Percentiles rank a stretch among this genome's conserved stretches.
phyloP scores from a whole-genome alignment of 106 monocot genomes.

The Vanilla planifolia region DNA sequence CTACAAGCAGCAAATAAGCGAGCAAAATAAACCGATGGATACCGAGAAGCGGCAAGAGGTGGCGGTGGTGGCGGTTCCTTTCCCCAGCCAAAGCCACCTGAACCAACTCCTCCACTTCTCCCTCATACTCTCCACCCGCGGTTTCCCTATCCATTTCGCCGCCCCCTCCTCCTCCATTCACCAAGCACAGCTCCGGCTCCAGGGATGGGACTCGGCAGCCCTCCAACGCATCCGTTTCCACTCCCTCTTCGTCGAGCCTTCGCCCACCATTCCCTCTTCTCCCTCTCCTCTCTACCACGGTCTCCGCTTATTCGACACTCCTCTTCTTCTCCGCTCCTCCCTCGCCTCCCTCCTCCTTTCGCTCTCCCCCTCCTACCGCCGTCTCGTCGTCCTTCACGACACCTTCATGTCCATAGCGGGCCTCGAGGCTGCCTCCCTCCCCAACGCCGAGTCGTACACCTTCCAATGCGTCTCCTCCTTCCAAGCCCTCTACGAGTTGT shows the following conservation, averaged over 20 bases:
- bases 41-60: too few species aligned
- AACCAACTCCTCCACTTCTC: constrained; percentile 77
- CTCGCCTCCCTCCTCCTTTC: constrained; percentile 35
- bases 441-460: constrained; percentile 41
- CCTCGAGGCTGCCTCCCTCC: constrained; percentile 21
- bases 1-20: too few species aligned
- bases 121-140: constrained; percentile 28
- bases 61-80: constrained; percentile 50
- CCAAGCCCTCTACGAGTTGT: constrained; percentile 1
- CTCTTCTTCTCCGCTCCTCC: constrained; percentile 16
- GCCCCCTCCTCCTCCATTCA: constrained; percentile 41
- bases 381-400: constrained; percentile 64
- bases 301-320: constrained; percentile 32
- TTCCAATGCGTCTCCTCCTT: constrained; percentile 52
- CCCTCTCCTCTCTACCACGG: constrained; percentile 47
- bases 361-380: constrained; percentile 32
- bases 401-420: constrained; percentile 44
- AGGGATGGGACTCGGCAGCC: constrained; percentile 35
- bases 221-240: constrained; percentile 36
- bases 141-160: constrained; percentile 45
- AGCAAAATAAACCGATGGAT: too few species aligned
- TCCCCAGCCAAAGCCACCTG: constrained; percentile 74
- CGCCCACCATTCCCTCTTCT: constrained; percentile 68
- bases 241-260: constrained; percentile 73
- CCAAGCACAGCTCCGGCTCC: constrained; percentile 35